Percentiles rank a stretch among this genome's conserved stretches.
These are phyloP conservation scores for Backusella tarrabulga DNA, from an alignment of 192 early-diverging fungal genomes.

Conservation along the genomic window DNA sequence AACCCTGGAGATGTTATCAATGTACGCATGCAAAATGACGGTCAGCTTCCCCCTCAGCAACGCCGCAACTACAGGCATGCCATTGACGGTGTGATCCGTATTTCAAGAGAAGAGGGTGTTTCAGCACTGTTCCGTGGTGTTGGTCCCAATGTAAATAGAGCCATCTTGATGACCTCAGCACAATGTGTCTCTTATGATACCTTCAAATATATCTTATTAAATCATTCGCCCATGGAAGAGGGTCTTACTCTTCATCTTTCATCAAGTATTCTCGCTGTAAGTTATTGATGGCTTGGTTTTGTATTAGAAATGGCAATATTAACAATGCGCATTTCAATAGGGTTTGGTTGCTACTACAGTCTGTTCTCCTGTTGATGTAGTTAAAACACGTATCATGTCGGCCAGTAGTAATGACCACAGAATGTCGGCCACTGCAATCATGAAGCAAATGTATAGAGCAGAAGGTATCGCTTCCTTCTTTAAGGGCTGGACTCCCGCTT, in stretches of 20 bases:
- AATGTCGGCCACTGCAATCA: conserved; percentile 43
- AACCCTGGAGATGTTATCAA: conserved; percentile 79
- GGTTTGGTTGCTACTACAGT: conserved; percentile 73
- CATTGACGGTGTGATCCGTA: conserved; percentile 68
- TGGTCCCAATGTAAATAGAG: conserved; percentile 85
- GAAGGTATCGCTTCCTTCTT: conserved; percentile 73
- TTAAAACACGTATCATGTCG: conserved; percentile 85
- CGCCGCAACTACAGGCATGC: conserved; percentile 78
- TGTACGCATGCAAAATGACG: conserved; percentile 80
- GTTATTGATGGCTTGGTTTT: conserved; percentile 17
- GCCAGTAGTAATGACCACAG: conserved; percentile 26
- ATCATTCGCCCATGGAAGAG: conserved; percentile 57
- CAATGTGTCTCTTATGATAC: conserved; percentile 75
- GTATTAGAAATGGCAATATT: neutral
- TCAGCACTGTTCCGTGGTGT: conserved; percentile 83
- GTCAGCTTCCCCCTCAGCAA: conserved; percentile 54
- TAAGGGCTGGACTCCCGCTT: conserved; percentile 84
- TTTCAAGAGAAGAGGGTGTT: conserved; percentile 75
- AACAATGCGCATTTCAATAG: conserved; percentile 19
- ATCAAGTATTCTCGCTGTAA: conserved; percentile 67
- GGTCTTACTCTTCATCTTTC: conserved; percentile 64
- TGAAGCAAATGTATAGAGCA: conserved; percentile 33
- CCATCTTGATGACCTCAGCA: conserved; percentile 78
- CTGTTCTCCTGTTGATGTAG: conserved; percentile 75
- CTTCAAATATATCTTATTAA: conserved; percentile 66